A percentile compares a stretch with the other conserved stretches of the same genome.
Evolutionary conservation across 176 grass and related monocot genomes (phyloP).

Genomic region (Aegilops tauschii): DNA sequence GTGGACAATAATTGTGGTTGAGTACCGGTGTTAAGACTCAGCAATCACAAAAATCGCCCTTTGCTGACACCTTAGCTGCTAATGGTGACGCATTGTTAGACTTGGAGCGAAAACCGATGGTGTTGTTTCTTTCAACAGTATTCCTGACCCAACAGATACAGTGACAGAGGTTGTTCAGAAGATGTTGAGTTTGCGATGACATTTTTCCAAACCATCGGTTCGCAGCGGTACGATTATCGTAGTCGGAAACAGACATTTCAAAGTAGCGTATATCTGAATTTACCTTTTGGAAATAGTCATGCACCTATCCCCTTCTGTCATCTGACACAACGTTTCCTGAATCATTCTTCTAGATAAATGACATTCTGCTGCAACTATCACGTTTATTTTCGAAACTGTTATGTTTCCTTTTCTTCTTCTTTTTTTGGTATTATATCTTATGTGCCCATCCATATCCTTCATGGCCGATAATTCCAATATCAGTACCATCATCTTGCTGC

Average conservation of each 20-base stretch:
- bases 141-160: neutral
- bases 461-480: neutral
- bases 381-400: neutral
- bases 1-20: slow-evolving; percentile 29
- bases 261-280: neutral
- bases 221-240: neutral
- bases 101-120: neutral
- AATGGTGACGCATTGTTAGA: slow-evolving; percentile 18
- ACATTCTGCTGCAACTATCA: neutral
- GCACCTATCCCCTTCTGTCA: neutral
- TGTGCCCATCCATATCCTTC: neutral
- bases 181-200: slow-evolving; percentile 3
- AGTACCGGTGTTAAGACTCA: slow-evolving; percentile 35
- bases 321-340: neutral
- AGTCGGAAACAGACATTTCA: neutral
- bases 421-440: neutral
- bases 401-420: neutral
- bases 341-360: slow-evolving; percentile 3
- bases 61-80: slow-evolving; percentile 37
- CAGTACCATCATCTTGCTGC: neutral
- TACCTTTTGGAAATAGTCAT: neutral
- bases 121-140: slow-evolving; percentile 20
- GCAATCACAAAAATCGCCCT: slow-evolving; percentile 19
- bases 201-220: neutral
- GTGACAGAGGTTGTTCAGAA: slow-evolving; percentile 33